Percentiles rank a stretch among this genome's conserved stretches.
These are phyloP conservation scores for Pelargonium australe DNA, from an alignment of 441 rosid genomes.

Conservation along the genomic window DNA sequence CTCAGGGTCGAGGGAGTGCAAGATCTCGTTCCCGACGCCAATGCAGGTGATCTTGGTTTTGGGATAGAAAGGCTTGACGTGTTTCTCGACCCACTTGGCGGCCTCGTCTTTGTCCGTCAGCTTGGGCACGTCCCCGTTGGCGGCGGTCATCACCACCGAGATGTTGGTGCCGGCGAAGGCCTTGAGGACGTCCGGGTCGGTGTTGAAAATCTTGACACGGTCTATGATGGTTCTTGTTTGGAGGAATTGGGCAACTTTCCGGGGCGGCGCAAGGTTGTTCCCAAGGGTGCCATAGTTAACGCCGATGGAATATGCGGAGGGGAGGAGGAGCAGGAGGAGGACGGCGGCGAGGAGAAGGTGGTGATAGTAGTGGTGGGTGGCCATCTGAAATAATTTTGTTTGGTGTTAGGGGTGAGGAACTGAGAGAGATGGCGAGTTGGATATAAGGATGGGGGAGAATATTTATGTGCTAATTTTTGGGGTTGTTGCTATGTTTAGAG, in stretches of 20 bases:
- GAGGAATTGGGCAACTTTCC: conserved; percentile 57
- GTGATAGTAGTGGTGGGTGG: neutral
- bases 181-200: conserved; percentile 40
- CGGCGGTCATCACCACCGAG: conserved; percentile 50
- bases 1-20: conserved; percentile 34
- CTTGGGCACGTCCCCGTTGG: conserved; percentile 60
- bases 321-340: neutral
- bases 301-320: conserved; percentile 31
- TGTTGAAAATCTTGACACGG: conserved; percentile 62
- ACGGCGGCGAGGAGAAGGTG: neutral
- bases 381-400: neutral
- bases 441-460: no score
- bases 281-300: conserved; percentile 76
- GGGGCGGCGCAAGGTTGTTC: conserved; percentile 65
- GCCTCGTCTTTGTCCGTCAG: conserved; percentile 48
- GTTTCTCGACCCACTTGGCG: neutral
- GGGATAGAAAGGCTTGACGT: conserved; percentile 52
- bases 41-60: conserved; percentile 62
- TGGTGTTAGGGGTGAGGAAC: no score
- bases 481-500: no score
- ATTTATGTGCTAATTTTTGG: no score
- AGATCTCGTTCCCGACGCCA: conserved; percentile 73
- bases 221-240: conserved; percentile 51
- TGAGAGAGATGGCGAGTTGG: no score
- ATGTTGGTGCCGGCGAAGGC: conserved; percentile 63